Conservation (phyloP, 2,329 filamentous ascomycete genomes). For the Trichoderma pleuroti region DNA sequence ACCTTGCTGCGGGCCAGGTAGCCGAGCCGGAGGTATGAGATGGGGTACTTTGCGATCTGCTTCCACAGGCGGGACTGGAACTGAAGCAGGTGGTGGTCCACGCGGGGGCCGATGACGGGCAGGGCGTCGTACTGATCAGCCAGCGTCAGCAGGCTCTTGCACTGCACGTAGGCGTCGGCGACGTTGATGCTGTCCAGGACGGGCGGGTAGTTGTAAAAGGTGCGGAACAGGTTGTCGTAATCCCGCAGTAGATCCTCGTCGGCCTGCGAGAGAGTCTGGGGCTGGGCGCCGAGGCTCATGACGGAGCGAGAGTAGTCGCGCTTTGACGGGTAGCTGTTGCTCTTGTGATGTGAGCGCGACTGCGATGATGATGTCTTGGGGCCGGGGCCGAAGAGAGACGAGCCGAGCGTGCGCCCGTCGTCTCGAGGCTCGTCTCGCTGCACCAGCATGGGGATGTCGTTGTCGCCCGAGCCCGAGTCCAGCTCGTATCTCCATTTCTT, state of each 20-base stretch:
- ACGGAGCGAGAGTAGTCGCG: slow-evolving; percentile 80
- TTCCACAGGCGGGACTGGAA: slow-evolving; percentile 91
- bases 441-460: slow-evolving; percentile 83
- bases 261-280: slow-evolving; percentile 48
- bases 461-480: slow-evolving; percentile 67
- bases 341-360: slow-evolving; percentile 35
- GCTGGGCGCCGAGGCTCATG: slow-evolving; percentile 64
- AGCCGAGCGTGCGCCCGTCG: slow-evolving; percentile 11
- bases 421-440: slow-evolving; percentile 59
- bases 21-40: slow-evolving; percentile 84
- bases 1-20: slow-evolving; percentile 80
- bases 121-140: slow-evolving; percentile 96
- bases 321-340: slow-evolving; percentile 43
- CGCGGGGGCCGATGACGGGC: slow-evolving; percentile 78
- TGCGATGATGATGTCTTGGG: slow-evolving; percentile 36
- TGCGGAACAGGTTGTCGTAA: slow-evolving; percentile 92
- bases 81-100: slow-evolving; percentile 89
- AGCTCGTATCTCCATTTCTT: slow-evolving; percentile 84
- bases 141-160: slow-evolving; percentile 80
- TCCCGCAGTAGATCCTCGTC: slow-evolving; percentile 79
- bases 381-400: slow-evolving; percentile 34
- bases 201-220: slow-evolving; percentile 92
- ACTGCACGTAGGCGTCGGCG: slow-evolving; percentile 87
- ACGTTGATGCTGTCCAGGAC: slow-evolving; percentile 82
- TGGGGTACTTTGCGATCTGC: slow-evolving; percentile 93